Base-by-base conservation (phyloP, 1,284 basidiomycete species). In the Trametes versicolor region DNA sequence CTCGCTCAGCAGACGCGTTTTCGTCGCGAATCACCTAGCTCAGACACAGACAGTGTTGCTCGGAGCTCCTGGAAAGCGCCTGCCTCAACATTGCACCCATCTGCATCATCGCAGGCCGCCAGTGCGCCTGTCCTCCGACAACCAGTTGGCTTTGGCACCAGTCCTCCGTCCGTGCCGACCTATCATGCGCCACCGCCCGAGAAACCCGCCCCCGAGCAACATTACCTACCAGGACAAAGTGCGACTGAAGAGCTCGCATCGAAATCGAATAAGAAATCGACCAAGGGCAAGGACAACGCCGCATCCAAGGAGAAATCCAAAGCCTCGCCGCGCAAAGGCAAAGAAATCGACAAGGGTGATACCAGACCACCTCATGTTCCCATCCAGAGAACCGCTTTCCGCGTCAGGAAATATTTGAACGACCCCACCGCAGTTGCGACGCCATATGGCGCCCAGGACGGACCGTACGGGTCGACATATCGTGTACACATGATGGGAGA, bases 241-340 rank as follows among this genome's bases (percentile, higher is more conserved):
- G n/a, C 58, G 15, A 5, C 51, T 1, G 62, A 47, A 34, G 37
- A 43, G 2, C 10, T 36, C 6, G 9, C 62, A 8, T 32, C 62
- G 21, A 37, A 60, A 7, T 41, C 58, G 25, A 68, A 57, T 39
- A 69, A 66, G 62, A 69, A 66, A 45, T 65, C 68, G 9, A 65
- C 68, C 0, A 74, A 72, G 37, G 56, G 62, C 4, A 72, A 71
- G 61, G 72, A 64, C 37, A 73, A 70, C 59, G 70, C 68, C 25
- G 51, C 50, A 9, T 15, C 54, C 15, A 64, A 64, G 48, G 60
- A 62, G 34, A 69, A 62, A 52, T 49, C 60, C 9, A 56, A 57
- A n/a, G 34, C 56, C 23, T 48, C 59, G 37, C 60, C 43, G 37
- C 62, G 65, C 29, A 70, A 70, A 34, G 67, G 65, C 17, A 69